A percentile compares a stretch with the other conserved stretches of the same genome.
These are phyloP conservation scores for Sapria himalayana DNA, from an alignment of 345 rosid species.

Conservation along the genomic window DNA sequence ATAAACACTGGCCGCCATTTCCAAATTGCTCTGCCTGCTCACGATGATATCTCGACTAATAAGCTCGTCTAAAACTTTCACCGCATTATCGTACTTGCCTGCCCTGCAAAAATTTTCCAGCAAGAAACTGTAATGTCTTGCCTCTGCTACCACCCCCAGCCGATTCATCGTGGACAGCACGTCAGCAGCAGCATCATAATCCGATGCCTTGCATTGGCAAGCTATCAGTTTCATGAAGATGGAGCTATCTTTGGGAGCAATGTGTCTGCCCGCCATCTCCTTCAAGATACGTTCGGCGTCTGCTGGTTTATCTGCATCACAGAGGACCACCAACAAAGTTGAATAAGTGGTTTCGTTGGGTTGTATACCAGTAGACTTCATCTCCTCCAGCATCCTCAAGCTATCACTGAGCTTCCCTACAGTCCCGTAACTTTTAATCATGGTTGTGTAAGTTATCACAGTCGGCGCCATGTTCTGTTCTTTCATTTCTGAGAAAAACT, in stretches of 20 bases:
- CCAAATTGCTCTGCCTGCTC: slow-evolving; percentile 46
- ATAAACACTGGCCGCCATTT: slow-evolving; percentile 44
- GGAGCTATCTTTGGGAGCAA: slow-evolving; percentile 55
- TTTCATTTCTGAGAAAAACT: slow-evolving; percentile 74
- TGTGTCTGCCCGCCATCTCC: slow-evolving; percentile 43
- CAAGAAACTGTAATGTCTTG: slow-evolving; percentile 66
- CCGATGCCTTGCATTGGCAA: slow-evolving; percentile 39
- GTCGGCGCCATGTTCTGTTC: slow-evolving; percentile 43
- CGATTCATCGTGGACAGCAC: slow-evolving; percentile 70
- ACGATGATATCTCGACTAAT: slow-evolving; percentile 57
- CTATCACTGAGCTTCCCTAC: slow-evolving; percentile 42
- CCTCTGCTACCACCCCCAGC: slow-evolving; percentile 54
- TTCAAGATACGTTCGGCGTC: slow-evolving; percentile 43
- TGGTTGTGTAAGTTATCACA: slow-evolving; percentile 61
- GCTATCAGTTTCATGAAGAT: slow-evolving; percentile 44
- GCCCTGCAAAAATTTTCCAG: slow-evolving; percentile 62
- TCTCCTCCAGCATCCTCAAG: slow-evolving; percentile 59
- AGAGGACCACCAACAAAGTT: slow-evolving; percentile 57
- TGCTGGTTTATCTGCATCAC: slow-evolving; percentile 43
- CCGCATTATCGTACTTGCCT: slow-evolving; percentile 36
- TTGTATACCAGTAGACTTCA: slow-evolving; percentile 43
- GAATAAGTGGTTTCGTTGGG: slow-evolving; percentile 62
- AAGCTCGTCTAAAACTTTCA: slow-evolving; percentile 52
- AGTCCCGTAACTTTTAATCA: slow-evolving; percentile 64
- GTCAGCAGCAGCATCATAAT: slow-evolving; percentile 46